These are phyloP conservation scores for Puccinellia tenuiflora DNA, from an alignment of 176 grass and related monocot species.

Conservation along the genomic window DNA sequence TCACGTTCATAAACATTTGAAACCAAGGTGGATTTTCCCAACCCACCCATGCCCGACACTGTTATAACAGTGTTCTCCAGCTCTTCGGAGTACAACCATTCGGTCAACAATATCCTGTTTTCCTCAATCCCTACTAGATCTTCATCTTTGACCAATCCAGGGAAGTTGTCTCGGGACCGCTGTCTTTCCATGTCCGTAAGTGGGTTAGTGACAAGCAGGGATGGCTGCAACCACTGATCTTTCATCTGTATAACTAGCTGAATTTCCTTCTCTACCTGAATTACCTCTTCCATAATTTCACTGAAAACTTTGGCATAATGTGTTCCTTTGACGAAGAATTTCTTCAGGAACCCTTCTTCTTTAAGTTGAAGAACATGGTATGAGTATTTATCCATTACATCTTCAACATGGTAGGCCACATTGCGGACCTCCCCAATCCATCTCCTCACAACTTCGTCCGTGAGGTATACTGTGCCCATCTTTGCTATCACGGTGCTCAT, in stretches of 20 bases:
- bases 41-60: constrained; percentile 33
- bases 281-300: constrained; percentile 20
- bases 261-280: constrained; percentile 11
- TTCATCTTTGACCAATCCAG: constrained; percentile 37
- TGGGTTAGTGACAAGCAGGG: constrained; percentile 15
- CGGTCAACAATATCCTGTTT: constrained; percentile 11
- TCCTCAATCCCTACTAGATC: constrained; percentile 31
- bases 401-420: constrained; percentile 38
- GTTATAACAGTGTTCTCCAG: constrained; percentile 20
- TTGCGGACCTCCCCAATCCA: constrained; percentile 35
- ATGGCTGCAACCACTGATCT: constrained; percentile 26
- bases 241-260: constrained; percentile 24
- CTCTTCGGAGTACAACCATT: constrained; percentile 27
- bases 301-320: constrained; percentile 30
- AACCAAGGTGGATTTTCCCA: constrained; percentile 39
- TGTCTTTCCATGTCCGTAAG: constrained; percentile 19
- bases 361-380: constrained; percentile 20
- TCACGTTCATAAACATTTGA: constrained; percentile 45
- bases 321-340: constrained; percentile 22
- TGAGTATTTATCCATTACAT: constrained; percentile 34
- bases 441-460: background rate
- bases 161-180: constrained; percentile 22
- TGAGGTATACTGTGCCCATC: constrained; percentile 29
- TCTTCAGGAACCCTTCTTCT: constrained; percentile 32
- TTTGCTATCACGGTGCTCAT: background rate